Conservation (phyloP, 495 filamentous ascomycete genomes). For the Tuber calosporum region DNA sequence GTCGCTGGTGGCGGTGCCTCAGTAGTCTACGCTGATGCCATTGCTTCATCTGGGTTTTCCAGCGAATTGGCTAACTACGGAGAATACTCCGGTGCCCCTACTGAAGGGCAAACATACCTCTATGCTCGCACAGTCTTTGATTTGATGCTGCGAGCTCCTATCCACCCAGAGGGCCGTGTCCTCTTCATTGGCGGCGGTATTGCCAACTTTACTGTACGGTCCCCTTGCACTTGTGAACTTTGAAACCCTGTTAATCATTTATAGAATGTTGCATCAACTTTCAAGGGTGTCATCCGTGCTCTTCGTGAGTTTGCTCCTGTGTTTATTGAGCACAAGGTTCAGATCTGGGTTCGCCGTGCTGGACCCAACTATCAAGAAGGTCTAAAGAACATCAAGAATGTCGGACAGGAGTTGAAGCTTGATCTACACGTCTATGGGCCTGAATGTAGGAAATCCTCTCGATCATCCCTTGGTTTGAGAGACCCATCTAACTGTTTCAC, state of each 20-base stretch:
- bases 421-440: constrained; percentile 96
- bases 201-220: constrained; percentile 87
- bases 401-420: constrained; percentile 83
- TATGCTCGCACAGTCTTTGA: constrained; percentile 95
- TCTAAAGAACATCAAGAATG: constrained; percentile 98
- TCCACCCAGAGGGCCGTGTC: constrained; percentile 83
- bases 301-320: constrained; percentile 81
- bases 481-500: neutral
- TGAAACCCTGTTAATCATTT: constrained; percentile 16
- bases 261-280: constrained; percentile 78
- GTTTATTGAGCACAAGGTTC: constrained; percentile 91
- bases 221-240: constrained; percentile 44
- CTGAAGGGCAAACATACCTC: constrained; percentile 96
- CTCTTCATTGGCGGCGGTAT: constrained; percentile 99
- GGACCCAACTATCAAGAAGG: constrained; percentile 99
- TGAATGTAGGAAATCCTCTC: constrained; percentile 69
- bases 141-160: constrained; percentile 90
- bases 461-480: neutral
- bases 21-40: constrained; percentile 97
- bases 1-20: constrained; percentile 99
- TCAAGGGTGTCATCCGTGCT: constrained; percentile 99
- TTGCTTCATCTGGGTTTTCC: constrained; percentile 91
- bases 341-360: constrained; percentile 98
- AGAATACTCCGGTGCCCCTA: constrained; percentile 98
- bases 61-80: constrained; percentile 98